Evolutionary conservation across 2,329 filamentous ascomycete genomes (phyloP), one percentile per base, ranked within the genome.

Genomic region (Arachnopeziza araneosa): DNA sequence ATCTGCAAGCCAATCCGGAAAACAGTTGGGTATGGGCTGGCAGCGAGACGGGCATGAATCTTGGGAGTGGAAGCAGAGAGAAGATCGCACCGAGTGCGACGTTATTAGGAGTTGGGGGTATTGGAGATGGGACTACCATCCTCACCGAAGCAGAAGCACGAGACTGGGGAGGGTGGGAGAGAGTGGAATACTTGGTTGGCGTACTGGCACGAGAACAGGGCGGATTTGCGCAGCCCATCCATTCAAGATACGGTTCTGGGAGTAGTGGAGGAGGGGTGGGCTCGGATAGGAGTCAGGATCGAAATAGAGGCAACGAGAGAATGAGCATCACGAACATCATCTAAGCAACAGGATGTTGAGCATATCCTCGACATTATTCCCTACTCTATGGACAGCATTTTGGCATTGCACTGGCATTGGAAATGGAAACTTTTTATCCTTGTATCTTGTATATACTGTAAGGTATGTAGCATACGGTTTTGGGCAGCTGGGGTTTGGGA

Each of bases 1-100:
- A 98, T 74, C 79, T 96, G 69, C 93, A 98, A 74, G 89, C 88
- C 1, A 85, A 83, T n/a, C 80, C 82, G 0, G 88, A 92, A 56
- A 84, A 84, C 44, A 87, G 87, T 14, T 98, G 93, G 93, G 83
- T 93, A 3, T 97, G 93, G 93, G 76, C 83, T 68, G 80, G 83
- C 30, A 80, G 80, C 44, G 86, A 88, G 67, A 78, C 72, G 2
- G 75, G 73, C 10, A 73, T 72, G 59, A 75, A 69, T 58, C 65
- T 69, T 50, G 57, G 52, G n/a, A 55, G 55, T 17, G 55, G 62
- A 14, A 58, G 60, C 57, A 54, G 54, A 14, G 55, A 57, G 2
- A n/a, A 57, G 26, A 23, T 19, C 24, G 22, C 36, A 19, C 44
- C 44, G 7, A 51, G 24, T 30, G 22, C 24, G 14, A 30, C 17